These are phyloP conservation scores for Pyricularia pennisetigena DNA, from an alignment of 2,329 filamentous ascomycete genomes.

Conservation along the genomic window DNA sequence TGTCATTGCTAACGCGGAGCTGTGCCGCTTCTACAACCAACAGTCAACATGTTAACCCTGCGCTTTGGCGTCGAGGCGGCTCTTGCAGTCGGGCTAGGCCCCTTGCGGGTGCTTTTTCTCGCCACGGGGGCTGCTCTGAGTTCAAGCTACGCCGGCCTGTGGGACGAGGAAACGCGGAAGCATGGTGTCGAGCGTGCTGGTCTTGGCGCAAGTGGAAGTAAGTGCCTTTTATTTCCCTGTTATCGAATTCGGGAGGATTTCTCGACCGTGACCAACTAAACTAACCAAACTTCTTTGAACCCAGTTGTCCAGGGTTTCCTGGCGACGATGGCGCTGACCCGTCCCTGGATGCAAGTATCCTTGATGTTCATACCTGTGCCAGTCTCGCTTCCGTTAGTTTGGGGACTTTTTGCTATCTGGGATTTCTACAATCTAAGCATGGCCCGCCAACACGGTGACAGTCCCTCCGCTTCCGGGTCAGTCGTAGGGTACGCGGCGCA, in stretches of 20 bases:
- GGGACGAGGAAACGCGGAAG: slow-evolving; percentile 7
- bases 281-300: not conserved
- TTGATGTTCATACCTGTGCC: slow-evolving; percentile 13
- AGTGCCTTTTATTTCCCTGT: not conserved
- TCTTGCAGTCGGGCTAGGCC: slow-evolving; percentile 9
- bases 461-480: slow-evolving; percentile 7
- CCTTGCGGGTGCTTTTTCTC: slow-evolving; percentile 8
- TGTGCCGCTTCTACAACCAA: not conserved
- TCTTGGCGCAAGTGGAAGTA: slow-evolving; percentile 14
- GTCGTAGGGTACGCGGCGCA: slow-evolving; percentile 15
- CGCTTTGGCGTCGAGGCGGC: slow-evolving; percentile 8
- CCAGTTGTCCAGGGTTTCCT: slow-evolving; percentile 13
- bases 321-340: slow-evolving; percentile 10
- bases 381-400: slow-evolving; percentile 10
- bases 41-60: slow-evolving; percentile 15
- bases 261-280: not conserved
- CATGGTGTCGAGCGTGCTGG: not conserved
- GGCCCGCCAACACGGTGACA: slow-evolving; percentile 6
- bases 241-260: not conserved
- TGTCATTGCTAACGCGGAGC: not conserved
- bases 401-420: slow-evolving; percentile 11
- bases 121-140: slow-evolving; percentile 12
- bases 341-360: slow-evolving; percentile 9
- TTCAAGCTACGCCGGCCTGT: slow-evolving; percentile 9
- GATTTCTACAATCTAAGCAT: slow-evolving; percentile 11